Evolutionary conservation across 208 protist genomes (phyloP).

Genomic region (Histomonas meleagridis): DNA sequence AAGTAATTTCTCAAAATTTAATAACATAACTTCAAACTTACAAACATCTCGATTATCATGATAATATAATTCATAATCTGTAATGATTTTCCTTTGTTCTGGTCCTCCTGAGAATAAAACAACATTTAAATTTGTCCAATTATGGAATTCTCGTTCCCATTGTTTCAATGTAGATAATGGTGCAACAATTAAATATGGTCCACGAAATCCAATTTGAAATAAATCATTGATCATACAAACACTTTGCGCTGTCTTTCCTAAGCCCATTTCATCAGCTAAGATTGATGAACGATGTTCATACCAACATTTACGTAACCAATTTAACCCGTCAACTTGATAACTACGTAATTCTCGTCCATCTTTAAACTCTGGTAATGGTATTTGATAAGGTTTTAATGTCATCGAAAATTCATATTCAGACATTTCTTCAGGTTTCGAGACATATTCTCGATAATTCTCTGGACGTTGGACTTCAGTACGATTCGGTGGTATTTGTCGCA

Average conservation of each 20-base stretch:
- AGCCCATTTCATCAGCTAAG: conserved; percentile 86
- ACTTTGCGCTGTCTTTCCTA: conserved; percentile 41
- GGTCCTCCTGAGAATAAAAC: background rate
- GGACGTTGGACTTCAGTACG: background rate
- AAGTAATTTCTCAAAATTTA: conserved; percentile 63
- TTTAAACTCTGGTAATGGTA: background rate
- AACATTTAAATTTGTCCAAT: conserved; percentile 33
- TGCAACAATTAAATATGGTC: conserved; percentile 28
- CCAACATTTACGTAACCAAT: conserved; percentile 84
- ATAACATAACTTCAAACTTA: conserved; percentile 49
- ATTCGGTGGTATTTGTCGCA: background rate
- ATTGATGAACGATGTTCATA: conserved; percentile 57
- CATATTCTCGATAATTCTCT: background rate
- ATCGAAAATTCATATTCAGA: background rate
- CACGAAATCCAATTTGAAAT: background rate
- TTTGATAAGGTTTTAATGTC: background rate
- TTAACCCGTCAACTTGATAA: conserved; percentile 51
- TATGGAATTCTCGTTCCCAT: conserved; percentile 27
- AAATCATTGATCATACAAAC: background rate
- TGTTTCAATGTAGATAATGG: background rate
- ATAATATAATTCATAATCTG: background rate
- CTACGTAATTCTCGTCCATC: background rate
- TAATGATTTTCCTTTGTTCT: background rate
- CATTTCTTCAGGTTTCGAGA: background rate
- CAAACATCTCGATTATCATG: background rate